Evolutionary conservation across 345 rosid species (phyloP), one percentile per base, ranked within the genome.

Genomic region (Salix udensis): DNA sequence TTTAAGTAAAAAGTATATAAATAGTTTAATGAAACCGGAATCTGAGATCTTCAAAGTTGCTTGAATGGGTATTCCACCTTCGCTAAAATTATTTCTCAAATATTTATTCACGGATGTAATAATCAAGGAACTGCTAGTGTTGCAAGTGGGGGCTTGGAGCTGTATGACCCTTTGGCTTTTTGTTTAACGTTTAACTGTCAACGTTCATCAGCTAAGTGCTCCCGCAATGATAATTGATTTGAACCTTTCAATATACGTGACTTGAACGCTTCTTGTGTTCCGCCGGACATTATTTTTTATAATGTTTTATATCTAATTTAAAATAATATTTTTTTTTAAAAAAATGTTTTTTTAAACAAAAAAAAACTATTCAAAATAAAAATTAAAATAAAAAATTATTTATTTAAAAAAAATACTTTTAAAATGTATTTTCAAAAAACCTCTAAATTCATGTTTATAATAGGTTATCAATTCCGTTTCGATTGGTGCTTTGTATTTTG

Each of bases 21-120:
- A 24, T 8, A 73, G 28, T 16, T 12, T 18, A 42, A 31, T 30
- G 5, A 1, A 28, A 64, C 61, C 64, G 76, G 76, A 64, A 74
- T 74, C 60, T 28, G 70, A 74, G 30, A 18, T 28, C 60, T 26
- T 23, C 75, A 23, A 74, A 40, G 31, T 55, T 67, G 69, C 48
- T 62, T 18, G 64, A 65, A 42, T 42, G 46, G 76, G 75, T 40
- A 24, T 40, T 19, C 76, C 70, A 46, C 70, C 46, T 74, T 24
- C 46, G n/a, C n/a, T 65, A 55, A n/a, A 40, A 46, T 46, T 46
- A 46, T 3, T 46, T 12, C 16, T n/a, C 26, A 55, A 55, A 55
- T 55, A 15, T 46, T 46, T 14, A 46, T 46, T 14, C 5, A 46
- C 4, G 50, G 50, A 3, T 11, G 48, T 44, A 13, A 44, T 44